Conservation (phyloP, 768 basidiomycete genomes). For the Mycena galericulata region DNA sequence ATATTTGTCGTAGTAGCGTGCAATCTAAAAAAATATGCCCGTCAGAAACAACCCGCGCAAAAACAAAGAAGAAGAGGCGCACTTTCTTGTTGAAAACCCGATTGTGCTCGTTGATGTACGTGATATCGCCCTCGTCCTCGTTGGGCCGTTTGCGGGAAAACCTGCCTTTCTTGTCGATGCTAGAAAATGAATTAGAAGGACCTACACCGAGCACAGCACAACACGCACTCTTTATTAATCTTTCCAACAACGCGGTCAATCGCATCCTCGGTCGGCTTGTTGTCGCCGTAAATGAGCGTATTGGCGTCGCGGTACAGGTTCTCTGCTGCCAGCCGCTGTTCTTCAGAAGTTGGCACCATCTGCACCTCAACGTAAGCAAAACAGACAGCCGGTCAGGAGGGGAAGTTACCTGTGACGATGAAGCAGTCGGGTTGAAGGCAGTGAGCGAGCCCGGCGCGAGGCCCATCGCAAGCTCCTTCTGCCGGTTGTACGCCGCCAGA, state of each 20-base stretch:
- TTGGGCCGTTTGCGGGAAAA: constrained; percentile 91
- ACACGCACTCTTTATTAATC: constrained; percentile 91
- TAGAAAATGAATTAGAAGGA: constrained; percentile 44
- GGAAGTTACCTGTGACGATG: constrained; percentile 52
- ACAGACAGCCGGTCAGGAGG: not conserved
- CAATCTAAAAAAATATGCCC: constrained; percentile 66
- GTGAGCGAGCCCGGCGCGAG: constrained; percentile 78
- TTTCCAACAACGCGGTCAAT: constrained; percentile 93
- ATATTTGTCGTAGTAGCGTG: constrained; percentile 96
- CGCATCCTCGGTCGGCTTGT: constrained; percentile 94
- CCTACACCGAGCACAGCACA: not conserved
- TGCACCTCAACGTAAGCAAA: constrained; percentile 42
- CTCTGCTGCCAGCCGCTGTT: constrained; percentile 80
- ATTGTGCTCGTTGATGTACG: constrained; percentile 99
- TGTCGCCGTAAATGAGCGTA: constrained; percentile 92
- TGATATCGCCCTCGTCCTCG: constrained; percentile 96
- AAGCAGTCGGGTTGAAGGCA: constrained; percentile 64
- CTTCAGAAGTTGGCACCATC: constrained; percentile 65
- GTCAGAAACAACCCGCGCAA: not conserved
- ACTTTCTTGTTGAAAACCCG: constrained; percentile 99
- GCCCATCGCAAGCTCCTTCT: constrained; percentile 89
- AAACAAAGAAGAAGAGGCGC: constrained; percentile 17
- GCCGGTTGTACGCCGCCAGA: constrained; percentile 85
- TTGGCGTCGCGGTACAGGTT: constrained; percentile 95
- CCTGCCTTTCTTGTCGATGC: constrained; percentile 90